phyloP scores from a whole-genome alignment of 2,329 filamentous ascomycete species.

The Aspergillus aculeatinus region DNA sequence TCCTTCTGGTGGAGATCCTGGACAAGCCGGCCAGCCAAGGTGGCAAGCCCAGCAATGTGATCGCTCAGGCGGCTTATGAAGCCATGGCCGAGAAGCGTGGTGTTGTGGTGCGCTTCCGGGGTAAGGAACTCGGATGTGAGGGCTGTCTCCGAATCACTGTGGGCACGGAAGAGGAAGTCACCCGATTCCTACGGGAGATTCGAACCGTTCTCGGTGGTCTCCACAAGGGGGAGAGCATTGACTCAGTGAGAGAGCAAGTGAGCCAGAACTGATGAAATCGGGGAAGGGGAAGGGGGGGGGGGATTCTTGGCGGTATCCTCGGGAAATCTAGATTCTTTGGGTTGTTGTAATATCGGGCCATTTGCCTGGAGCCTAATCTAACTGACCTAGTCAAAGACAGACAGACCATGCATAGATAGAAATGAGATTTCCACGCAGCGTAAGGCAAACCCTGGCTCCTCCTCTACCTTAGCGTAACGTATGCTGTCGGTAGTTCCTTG shows the following conservation, averaged over 20 bases:
- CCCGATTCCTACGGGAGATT: slow-evolving; percentile 71
- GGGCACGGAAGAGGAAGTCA: slow-evolving; percentile 83
- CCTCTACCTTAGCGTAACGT: background rate
- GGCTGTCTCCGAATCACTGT: slow-evolving; percentile 91
- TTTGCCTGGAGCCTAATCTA: background rate
- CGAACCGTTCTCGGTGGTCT: slow-evolving; percentile 52
- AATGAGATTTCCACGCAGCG: background rate
- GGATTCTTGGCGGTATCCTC: background rate
- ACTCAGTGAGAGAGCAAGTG: slow-evolving; percentile 18
- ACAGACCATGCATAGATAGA: background rate
- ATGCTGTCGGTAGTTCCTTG: background rate
- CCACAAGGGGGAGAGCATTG: slow-evolving; percentile 38
- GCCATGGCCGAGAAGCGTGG: slow-evolving; percentile 78
- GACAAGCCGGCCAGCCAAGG: slow-evolving; percentile 54
- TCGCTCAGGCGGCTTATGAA: slow-evolving; percentile 79
- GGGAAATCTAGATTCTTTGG: background rate
- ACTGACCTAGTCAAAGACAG: no score
- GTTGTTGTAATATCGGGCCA: background rate
- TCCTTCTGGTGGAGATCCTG: slow-evolving; percentile 85
- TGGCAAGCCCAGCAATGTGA: slow-evolving; percentile 74
- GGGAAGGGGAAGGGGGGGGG: no score
- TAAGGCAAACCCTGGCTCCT: background rate
- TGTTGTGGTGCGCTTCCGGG: slow-evolving; percentile 90
- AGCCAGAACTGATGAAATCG: background rate
- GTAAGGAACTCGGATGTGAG: slow-evolving; percentile 84